These are phyloP conservation scores for Botrytis fabae DNA, from an alignment of 2,329 filamentous ascomycete species.

Conservation along the genomic window DNA sequence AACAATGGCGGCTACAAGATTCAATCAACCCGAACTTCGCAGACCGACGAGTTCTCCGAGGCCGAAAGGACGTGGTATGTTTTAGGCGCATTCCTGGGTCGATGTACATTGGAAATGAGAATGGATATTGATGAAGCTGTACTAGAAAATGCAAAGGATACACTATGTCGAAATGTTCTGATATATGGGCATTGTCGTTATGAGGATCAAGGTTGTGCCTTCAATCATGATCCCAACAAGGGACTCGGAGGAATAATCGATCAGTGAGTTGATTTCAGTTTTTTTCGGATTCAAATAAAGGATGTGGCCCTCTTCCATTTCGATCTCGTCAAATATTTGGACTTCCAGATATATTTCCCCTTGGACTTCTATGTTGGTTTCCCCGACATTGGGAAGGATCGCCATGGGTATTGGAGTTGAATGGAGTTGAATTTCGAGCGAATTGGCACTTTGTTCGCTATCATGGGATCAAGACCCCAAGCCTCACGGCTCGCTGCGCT, in stretches of 20 bases:
- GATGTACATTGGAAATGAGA: conserved; percentile 1
- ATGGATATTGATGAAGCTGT: conserved; percentile 30
- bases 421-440: neutral
- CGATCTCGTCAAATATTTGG: neutral
- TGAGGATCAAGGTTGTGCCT: conserved; percentile 84
- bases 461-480: neutral
- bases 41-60: conserved; percentile 54
- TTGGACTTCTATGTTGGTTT: neutral
- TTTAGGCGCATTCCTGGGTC: conserved; percentile 6
- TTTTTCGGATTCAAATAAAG: neutral
- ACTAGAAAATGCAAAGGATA: conserved; percentile 78
- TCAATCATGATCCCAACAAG: conserved; percentile 80
- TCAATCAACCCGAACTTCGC: conserved; percentile 39
- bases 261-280: conserved; percentile 46
- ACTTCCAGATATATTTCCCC: neutral
- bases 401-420: neutral
- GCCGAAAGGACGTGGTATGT: conserved; percentile 56
- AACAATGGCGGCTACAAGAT: conserved; percentile 39
- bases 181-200: conserved; percentile 94
- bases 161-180: conserved; percentile 85
- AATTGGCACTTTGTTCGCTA: neutral
- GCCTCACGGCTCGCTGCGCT: neutral
- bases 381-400: neutral
- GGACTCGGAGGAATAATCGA: conserved; percentile 50
- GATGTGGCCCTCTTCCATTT: neutral